Conservation (phyloP, 495 filamentous ascomycete genomes). For the Cercophora scortea region DNA sequence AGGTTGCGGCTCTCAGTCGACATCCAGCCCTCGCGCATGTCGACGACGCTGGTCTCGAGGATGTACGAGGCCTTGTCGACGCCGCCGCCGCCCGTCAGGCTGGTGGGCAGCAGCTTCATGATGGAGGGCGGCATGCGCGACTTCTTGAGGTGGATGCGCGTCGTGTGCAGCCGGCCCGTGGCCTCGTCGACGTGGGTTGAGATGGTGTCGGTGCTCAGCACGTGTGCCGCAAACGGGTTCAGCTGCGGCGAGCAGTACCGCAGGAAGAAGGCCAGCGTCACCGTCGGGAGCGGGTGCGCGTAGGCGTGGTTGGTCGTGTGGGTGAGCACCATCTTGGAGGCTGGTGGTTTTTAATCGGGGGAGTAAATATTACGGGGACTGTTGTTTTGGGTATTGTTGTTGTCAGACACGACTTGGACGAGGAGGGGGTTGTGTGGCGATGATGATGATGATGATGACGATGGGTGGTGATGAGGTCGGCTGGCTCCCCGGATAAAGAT, state of each 20-base stretch:
- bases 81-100: conserved; percentile 29
- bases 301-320: conserved; percentile 82
- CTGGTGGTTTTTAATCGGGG: neutral
- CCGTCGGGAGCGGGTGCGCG: conserved; percentile 80
- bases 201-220: conserved; percentile 94
- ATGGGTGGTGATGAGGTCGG: neutral
- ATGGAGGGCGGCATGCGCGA: conserved; percentile 66
- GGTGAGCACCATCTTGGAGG: conserved; percentile 37
- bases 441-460: neutral
- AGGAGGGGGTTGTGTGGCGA: neutral
- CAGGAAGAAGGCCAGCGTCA: conserved; percentile 97
- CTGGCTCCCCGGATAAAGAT: no score
- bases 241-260: conserved; percentile 69
- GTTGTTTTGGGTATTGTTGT: neutral
- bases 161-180: conserved; percentile 78
- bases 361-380: neutral
- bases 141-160: conserved; percentile 86
- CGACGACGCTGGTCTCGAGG: conserved; percentile 83
- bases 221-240: conserved; percentile 92
- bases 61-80: conserved; percentile 78
- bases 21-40: conserved; percentile 86
- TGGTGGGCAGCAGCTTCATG: neutral
- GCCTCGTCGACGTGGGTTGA: conserved; percentile 70
- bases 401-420: neutral
- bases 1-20: conserved; percentile 75